Percentiles rank a stretch among this genome's conserved stretches.
Conservation (phyloP, 768 basidiomycete genomes). For the Lanmaoa pseudosensibilis region DNA sequence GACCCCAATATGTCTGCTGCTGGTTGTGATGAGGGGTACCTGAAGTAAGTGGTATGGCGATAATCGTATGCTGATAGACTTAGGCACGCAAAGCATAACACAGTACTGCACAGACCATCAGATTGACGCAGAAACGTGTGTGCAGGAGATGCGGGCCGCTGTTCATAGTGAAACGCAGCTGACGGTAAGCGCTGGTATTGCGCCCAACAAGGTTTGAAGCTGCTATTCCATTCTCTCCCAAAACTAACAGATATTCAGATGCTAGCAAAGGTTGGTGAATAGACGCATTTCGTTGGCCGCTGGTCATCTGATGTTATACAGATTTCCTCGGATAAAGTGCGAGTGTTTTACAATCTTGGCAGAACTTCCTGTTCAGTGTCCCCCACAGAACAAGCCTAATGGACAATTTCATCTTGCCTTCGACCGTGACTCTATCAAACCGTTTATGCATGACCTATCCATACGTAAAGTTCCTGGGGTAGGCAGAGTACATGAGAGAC, state of each 20-base stretch:
- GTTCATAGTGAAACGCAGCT: constrained; percentile 79
- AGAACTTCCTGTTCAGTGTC: background rate
- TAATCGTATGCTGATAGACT: constrained; percentile 1
- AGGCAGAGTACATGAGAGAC: constrained; percentile 85
- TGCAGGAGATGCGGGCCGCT: constrained; percentile 68
- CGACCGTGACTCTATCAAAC: constrained; percentile 57
- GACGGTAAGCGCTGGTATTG: constrained; percentile 94
- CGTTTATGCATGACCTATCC: constrained; percentile 78
- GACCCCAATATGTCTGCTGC: constrained; percentile 75
- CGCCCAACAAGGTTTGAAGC: constrained; percentile 80
- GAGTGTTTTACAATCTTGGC: constrained; percentile 2
- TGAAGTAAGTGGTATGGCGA: constrained; percentile 59
- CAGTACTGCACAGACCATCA: constrained; percentile 70
- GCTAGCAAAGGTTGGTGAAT: constrained; percentile 85
- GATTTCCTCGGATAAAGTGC: constrained; percentile 91
- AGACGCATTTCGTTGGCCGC: background rate
- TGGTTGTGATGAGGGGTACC: constrained; percentile 88
- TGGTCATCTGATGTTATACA: constrained; percentile 29
- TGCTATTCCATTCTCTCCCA: constrained; percentile 14
- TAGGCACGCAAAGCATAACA: constrained; percentile 62
- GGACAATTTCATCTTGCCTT: constrained; percentile 83
- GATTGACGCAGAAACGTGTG: constrained; percentile 70
- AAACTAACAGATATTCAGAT: constrained; percentile 48
- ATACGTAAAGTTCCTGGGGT: constrained; percentile 89
- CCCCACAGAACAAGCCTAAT: constrained; percentile 83